Conservation (phyloP, 805 yeast genomes). For the Isabelozyma rhagii region DNA sequence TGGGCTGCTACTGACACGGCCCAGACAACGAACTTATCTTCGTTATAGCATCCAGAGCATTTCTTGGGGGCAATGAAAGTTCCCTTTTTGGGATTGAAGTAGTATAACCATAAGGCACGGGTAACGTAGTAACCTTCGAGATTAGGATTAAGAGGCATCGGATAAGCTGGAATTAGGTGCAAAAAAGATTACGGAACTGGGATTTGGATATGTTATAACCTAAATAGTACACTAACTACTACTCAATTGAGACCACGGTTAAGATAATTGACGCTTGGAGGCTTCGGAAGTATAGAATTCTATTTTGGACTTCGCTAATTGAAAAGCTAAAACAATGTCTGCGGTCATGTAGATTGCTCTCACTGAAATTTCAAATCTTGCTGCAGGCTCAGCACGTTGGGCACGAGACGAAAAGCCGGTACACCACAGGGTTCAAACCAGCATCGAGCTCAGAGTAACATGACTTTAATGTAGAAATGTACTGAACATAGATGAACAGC, state of each 20-base stretch:
- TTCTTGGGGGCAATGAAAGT: constrained; percentile 39
- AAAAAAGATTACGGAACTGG: not conserved
- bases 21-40: constrained; percentile 63
- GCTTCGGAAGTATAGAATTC: no score
- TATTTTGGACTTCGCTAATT: no score
- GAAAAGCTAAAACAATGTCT: not conserved
- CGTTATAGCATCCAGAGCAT: constrained; percentile 44
- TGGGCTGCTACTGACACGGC: constrained; percentile 64
- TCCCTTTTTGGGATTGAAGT: constrained; percentile 34
- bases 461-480: no score
- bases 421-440: no score
- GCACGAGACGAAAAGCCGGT: not conserved
- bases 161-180: not conserved
- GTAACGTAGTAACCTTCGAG: constrained; percentile 39
- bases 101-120: constrained; percentile 40
- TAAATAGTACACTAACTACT: no score
- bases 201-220: no score
- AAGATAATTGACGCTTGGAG: no score
- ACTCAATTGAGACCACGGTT: no score
- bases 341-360: not conserved
- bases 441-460: no score
- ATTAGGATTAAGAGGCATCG: constrained; percentile 32
- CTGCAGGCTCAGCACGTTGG: not conserved
- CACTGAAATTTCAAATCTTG: not conserved
- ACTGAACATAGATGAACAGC: no score